Conservation (phyloP, 2,329 filamentous ascomycete species). For the Pseudomassariella vexata region DNA sequence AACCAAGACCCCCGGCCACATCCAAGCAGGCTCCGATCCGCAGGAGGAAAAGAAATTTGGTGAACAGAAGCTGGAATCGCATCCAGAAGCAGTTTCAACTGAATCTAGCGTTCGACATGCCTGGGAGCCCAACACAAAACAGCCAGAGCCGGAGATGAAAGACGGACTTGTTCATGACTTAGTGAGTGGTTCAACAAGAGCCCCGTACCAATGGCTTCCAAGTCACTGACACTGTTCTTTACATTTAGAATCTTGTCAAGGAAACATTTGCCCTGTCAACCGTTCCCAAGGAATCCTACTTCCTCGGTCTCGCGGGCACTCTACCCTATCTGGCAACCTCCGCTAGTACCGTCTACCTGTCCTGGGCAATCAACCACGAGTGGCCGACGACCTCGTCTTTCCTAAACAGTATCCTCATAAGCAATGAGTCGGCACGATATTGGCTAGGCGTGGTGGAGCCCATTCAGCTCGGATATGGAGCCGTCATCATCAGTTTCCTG, state of each 20-base stretch:
- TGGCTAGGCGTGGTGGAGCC: slow-evolving; percentile 75
- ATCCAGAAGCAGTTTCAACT: slow-evolving; percentile 55
- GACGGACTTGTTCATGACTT: slow-evolving; percentile 42
- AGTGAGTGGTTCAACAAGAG: slow-evolving; percentile 36
- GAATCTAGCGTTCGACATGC: slow-evolving; percentile 50
- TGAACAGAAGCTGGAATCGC: slow-evolving; percentile 49
- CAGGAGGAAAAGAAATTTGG: slow-evolving; percentile 50
- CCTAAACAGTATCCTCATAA: slow-evolving; percentile 61
- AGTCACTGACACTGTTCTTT: slow-evolving; percentile 5
- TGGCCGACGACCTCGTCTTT: slow-evolving; percentile 53
- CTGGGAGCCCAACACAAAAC: slow-evolving; percentile 29
- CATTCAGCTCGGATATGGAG: slow-evolving; percentile 85
- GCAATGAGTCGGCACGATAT: slow-evolving; percentile 64
- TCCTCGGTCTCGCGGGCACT: slow-evolving; percentile 70
- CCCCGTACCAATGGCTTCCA: not conserved
- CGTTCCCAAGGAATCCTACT: slow-evolving; percentile 63
- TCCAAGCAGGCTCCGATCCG: slow-evolving; percentile 37
- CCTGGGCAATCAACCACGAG: slow-evolving; percentile 73
- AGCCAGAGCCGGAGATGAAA: slow-evolving; percentile 8
- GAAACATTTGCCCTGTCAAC: slow-evolving; percentile 61
- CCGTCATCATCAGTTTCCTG: slow-evolving; percentile 88
- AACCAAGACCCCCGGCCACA: slow-evolving; percentile 18
- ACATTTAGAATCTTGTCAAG: slow-evolving; percentile 53
- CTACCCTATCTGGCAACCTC: slow-evolving; percentile 84
- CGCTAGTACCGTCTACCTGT: slow-evolving; percentile 72